Conservation (phyloP, 805 yeast genomes). For the Wickerhamomyces strasburgensis region DNA sequence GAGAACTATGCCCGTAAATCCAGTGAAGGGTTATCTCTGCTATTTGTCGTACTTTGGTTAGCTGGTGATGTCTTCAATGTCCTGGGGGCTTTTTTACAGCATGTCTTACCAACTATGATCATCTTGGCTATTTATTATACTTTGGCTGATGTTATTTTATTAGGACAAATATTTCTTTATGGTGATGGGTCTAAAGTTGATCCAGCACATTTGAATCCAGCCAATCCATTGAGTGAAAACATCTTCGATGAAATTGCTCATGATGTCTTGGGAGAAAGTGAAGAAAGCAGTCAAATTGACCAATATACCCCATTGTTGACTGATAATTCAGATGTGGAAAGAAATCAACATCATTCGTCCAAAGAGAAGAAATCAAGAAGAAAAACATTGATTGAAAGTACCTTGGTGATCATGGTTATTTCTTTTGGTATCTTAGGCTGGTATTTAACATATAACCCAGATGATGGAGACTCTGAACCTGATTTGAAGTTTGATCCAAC, state of each 20-base stretch:
- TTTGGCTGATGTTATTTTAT: constrained; percentile 77
- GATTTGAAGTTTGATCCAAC: constrained; percentile 61
- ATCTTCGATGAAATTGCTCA: constrained; percentile 59
- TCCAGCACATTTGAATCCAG: constrained; percentile 80
- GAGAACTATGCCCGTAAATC: constrained; percentile 83
- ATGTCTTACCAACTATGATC: constrained; percentile 91
- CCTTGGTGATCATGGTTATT: constrained; percentile 62
- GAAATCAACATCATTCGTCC: constrained; percentile 1
- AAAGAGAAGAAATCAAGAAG: constrained; percentile 17
- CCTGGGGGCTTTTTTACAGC: constrained; percentile 84
- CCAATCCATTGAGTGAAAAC: constrained; percentile 74
- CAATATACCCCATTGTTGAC: constrained; percentile 8
- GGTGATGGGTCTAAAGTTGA: constrained; percentile 60
- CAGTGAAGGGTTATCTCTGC: constrained; percentile 83
- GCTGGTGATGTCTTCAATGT: constrained; percentile 93
- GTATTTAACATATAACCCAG: constrained; percentile 59
- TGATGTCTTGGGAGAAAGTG: constrained; percentile 29
- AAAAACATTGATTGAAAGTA: constrained; percentile 25
- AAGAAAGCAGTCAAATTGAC: constrained; percentile 7
- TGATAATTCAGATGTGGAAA: constrained; percentile 10
- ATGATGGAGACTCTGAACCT: constrained; percentile 26
- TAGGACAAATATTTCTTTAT: constrained; percentile 79
- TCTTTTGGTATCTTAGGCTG: constrained; percentile 84
- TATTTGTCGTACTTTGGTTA: constrained; percentile 87
- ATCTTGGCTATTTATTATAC: constrained; percentile 91